Evolutionary conservation across 345 rosid species (phyloP).

Genomic region (Alliaria petiolata): DNA sequence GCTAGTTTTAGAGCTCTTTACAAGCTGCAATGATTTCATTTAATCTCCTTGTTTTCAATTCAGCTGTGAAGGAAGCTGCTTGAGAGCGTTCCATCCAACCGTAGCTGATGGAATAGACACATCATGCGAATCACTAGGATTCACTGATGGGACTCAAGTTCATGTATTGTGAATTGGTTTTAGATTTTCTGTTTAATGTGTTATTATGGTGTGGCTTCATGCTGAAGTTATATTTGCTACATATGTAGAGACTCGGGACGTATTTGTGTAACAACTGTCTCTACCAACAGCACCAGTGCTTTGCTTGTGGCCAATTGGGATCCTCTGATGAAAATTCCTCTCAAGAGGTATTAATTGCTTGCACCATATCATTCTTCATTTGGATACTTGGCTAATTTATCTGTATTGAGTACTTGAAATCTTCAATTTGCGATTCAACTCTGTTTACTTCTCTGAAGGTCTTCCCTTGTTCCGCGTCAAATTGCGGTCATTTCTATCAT

Average conservation of each 20-base stretch:
- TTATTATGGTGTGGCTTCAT: neutral
- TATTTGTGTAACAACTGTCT: conserved; percentile 57
- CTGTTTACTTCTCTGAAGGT: conserved; percentile 38
- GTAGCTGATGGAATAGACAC: conserved; percentile 34
- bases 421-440: neutral
- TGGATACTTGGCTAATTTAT: neutral
- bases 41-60: conserved; percentile 10
- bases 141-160: conserved; percentile 33
- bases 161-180: conserved; percentile 40
- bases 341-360: conserved; percentile 51
- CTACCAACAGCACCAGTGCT: conserved; percentile 61
- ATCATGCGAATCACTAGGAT: conserved; percentile 57
- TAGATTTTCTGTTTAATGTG: conserved; percentile 1
- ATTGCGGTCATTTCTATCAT: conserved; percentile 75
- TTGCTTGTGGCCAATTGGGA: conserved; percentile 64
- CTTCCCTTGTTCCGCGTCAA: conserved; percentile 58
- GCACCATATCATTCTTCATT: neutral
- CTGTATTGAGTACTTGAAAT: neutral
- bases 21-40: neutral
- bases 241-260: conserved; percentile 42
- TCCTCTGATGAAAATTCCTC: conserved; percentile 44
- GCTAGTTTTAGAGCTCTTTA: neutral
- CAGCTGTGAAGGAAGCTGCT: conserved; percentile 71
- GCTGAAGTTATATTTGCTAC: conserved; percentile 11
- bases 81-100: conserved; percentile 73